A percentile compares a stretch with the other conserved stretches of the same genome.
phyloP scores from a whole-genome alignment of 169 alveolate species.

The Ichthyophthirius multifiliis region DNA sequence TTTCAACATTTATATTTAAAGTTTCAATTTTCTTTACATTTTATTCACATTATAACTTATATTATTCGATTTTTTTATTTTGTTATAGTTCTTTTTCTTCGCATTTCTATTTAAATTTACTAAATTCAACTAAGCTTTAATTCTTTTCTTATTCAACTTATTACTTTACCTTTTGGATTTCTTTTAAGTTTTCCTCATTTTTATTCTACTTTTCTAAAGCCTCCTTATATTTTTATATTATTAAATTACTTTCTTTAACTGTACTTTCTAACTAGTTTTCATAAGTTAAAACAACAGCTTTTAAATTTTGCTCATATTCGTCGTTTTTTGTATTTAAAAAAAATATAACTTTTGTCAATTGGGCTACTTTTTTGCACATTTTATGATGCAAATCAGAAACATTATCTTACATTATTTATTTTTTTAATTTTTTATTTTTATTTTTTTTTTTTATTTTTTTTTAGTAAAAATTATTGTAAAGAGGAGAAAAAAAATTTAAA shows the following conservation, averaged over 20 bases:
- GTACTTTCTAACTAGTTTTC: constrained; percentile 78
- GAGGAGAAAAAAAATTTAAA: too few relatives aligned
- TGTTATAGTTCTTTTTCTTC: constrained; percentile 48
- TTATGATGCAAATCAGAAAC: constrained; percentile 70
- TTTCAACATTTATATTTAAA: constrained; percentile 54
- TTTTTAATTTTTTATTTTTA: background rate
- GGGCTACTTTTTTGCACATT: constrained; percentile 86
- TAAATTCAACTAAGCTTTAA: constrained; percentile 50
- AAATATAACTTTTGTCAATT: constrained; percentile 85
- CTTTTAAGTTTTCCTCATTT: constrained; percentile 35
- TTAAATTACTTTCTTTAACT: constrained; percentile 70
- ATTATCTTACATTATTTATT: background rate
- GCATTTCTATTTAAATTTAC: constrained; percentile 45
- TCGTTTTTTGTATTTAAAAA: constrained; percentile 83
- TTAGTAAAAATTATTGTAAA: too few relatives aligned
- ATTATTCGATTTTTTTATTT: constrained; percentile 37
- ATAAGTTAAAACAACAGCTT: constrained; percentile 64
- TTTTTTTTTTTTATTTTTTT: too few relatives aligned
- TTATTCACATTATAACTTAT: constrained; percentile 55
- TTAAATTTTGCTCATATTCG: constrained; percentile 53
- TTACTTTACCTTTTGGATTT: constrained; percentile 47
- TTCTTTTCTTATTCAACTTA: constrained; percentile 59
- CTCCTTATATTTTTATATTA: constrained; percentile 57
- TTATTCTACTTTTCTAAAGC: constrained; percentile 67
- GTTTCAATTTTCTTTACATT: constrained; percentile 59